Conservation (phyloP, 768 basidiomycete genomes). For the Amanita rimosa region DNA sequence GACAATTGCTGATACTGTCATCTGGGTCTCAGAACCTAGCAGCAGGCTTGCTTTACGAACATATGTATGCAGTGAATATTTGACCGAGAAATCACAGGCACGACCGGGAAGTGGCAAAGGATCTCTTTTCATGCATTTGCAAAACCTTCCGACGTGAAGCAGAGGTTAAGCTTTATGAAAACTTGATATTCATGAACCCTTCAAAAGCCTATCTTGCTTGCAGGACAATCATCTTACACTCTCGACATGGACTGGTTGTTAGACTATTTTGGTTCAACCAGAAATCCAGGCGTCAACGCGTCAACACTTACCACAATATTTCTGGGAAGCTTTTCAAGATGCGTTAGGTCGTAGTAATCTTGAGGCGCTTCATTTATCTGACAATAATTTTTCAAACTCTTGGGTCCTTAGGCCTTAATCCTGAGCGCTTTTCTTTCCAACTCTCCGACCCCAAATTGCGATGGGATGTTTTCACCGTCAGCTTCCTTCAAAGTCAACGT, state of each 20-base stretch:
- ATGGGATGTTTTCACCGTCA: slow-evolving; percentile 35
- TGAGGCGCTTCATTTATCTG: slow-evolving; percentile 29
- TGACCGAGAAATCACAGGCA: not conserved
- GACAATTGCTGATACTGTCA: no score
- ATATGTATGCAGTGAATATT: not conserved
- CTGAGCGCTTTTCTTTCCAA: slow-evolving; percentile 28
- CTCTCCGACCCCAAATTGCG: slow-evolving; percentile 37
- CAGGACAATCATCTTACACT: slow-evolving; percentile 21
- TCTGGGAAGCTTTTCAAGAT: slow-evolving; percentile 33
- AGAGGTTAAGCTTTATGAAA: slow-evolving; percentile 33
- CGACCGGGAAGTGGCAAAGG: not conserved
- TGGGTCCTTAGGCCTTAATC: slow-evolving; percentile 39
- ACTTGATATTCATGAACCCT: slow-evolving; percentile 26
- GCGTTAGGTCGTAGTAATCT: slow-evolving; percentile 36
- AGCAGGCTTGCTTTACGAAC: not conserved
- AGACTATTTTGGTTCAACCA: slow-evolving; percentile 30
- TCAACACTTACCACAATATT: slow-evolving; percentile 16
- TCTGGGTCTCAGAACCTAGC: not conserved
- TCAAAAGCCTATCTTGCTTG: slow-evolving; percentile 24
- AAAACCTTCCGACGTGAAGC: slow-evolving; percentile 37
- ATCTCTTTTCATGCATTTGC: slow-evolving; percentile 18
- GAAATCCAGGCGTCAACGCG: slow-evolving; percentile 18
- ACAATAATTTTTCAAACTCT: slow-evolving; percentile 23
- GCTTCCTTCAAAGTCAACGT: slow-evolving; percentile 37
- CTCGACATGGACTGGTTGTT: slow-evolving; percentile 29